Base-by-base conservation (phyloP, 495 filamentous ascomycete species). In the Cenococcum geophilum region DNA sequence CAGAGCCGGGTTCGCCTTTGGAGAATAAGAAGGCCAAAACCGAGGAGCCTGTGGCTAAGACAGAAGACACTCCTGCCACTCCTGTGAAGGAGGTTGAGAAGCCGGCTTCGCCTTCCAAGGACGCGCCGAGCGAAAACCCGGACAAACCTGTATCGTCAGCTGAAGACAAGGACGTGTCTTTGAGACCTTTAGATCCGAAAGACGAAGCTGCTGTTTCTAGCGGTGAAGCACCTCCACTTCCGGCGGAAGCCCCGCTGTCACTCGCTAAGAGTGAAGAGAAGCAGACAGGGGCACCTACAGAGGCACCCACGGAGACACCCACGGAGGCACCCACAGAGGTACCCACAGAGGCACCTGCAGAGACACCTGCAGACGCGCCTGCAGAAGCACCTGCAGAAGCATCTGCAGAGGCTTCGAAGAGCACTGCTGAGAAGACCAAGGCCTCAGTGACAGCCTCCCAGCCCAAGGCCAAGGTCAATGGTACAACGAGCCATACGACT, bases 81-180 rank as follows among this genome's bases (percentile, higher is more conserved):
- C 18, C 20, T 47, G 40, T 32, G 45, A 47, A 18, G n/a, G 47
- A n/a, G 25, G 61, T 45, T 0, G 55, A 40, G 23, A 11, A 20
- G 20, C 34, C 49, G 25, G 55, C 37, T 10, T 16, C 23, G 18
- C 10, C 54, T 10, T 11, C 40, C 47, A 75, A 75, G 58, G 68
- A 72, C 54, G 75, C 34, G n/a, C 60, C 61, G 45, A 61, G 58
- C 23, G 64, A 68, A 20, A 67, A 71, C 42, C 72, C 67, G n/a
- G 76, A 77, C 62, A 77, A 78, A 61, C 58, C 58, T 32, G 62
- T 62, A 0, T 70, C 72, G 12, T 68, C 62, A n/a, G 76, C 55
- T 0, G 71, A 76, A 63, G 76, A 76, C 40, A 56, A 64, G 40
- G 63, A 68, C 11, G 66, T 55, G 18, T 32, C 58, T 27, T 64